Percentiles rank a stretch among this genome's conserved stretches.
Conservation (phyloP, 257 asterid genomes). For the Petunia axillaris region DNA sequence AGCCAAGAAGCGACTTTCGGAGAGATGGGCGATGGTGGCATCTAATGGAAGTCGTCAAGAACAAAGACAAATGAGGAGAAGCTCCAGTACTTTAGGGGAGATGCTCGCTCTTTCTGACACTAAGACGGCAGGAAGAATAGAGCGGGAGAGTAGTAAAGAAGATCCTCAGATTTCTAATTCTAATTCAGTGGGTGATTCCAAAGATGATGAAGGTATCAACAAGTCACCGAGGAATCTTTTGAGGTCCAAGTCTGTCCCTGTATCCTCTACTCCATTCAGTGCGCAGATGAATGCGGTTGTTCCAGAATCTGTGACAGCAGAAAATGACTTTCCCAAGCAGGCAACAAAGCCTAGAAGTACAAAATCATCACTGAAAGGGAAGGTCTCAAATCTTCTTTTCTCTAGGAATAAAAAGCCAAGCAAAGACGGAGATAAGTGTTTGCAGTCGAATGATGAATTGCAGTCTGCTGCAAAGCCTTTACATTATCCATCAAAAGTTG, state of each 20-base stretch:
- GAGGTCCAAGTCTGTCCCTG: constrained; percentile 31
- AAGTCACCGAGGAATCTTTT: constrained; percentile 29
- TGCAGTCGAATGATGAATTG: constrained; percentile 45
- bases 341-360: constrained; percentile 26
- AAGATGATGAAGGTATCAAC: constrained; percentile 13
- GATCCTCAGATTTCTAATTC: constrained; percentile 31
- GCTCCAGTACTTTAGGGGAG: constrained; percentile 93
- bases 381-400: constrained; percentile 27
- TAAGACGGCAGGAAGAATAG: constrained; percentile 46
- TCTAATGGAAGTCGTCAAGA: constrained; percentile 71
- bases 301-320: constrained; percentile 18
- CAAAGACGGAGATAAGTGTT: constrained; percentile 48
- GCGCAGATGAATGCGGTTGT: constrained; percentile 19
- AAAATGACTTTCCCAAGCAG: constrained; percentile 23
- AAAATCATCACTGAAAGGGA: constrained; percentile 31
- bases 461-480: constrained; percentile 30
- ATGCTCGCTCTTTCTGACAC: constrained; percentile 97
- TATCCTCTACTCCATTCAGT: constrained; percentile 24
- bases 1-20: constrained; percentile 97
- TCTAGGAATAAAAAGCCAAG: constrained; percentile 38
- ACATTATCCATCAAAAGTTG: constrained; percentile 33
- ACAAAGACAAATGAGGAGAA: constrained; percentile 63
- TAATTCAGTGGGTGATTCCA: background rate
- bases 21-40: constrained; percentile 94
- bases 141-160: constrained; percentile 45